Evolutionary conservation across 2,329 filamentous ascomycete genomes (phyloP), one percentile per base, ranked within the genome.

Genomic region (Hypomyces rosellus): DNA sequence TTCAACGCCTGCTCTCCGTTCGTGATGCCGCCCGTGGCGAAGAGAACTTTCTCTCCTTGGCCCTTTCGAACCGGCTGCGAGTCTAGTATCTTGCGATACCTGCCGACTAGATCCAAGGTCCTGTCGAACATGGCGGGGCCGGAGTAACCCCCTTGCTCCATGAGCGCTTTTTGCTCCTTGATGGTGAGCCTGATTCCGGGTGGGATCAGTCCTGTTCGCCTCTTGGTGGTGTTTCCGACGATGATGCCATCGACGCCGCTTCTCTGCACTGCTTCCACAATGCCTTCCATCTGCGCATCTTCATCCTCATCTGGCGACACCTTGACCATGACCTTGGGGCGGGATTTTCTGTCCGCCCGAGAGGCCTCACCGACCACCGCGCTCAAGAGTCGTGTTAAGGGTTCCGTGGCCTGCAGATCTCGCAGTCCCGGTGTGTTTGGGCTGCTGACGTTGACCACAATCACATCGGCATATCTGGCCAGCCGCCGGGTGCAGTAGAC

Each of bases 391-490:
- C 81, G 75, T 2, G 89, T 92, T 50, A 99, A 72, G 1, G 91
- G 92, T 57, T 87, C 89, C 0, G 85, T 81, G 2, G 88, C 87
- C 70, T 99, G 93, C 36, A 99, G 74, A 50, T 89, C 86, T 20
- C 93, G 82, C 45, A 97, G 77, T 0, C 93, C 92, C 0, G 92
- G 92, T 0, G 92, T 97, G 71, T 99, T 99, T 20, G 93, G 93
- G 60, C 88, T 95, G 63, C 90, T 96, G 45, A 99, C 93, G 62
- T 99, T 99, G 63, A 99, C 93, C 7, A 97, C 92, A n/a, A 99
- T 73, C 34, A 99, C 86, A 62, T 99, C 93, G 11, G 93, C 90
- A 65, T 96, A 99, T 46, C 79, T 85, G 4, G 86, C 93, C 36
- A 99, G 74, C 42, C 84, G 78, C 49, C 86, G 76, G 3, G 96